Conservation (phyloP, 257 asterid species). For the Solanum piurae region DNA sequence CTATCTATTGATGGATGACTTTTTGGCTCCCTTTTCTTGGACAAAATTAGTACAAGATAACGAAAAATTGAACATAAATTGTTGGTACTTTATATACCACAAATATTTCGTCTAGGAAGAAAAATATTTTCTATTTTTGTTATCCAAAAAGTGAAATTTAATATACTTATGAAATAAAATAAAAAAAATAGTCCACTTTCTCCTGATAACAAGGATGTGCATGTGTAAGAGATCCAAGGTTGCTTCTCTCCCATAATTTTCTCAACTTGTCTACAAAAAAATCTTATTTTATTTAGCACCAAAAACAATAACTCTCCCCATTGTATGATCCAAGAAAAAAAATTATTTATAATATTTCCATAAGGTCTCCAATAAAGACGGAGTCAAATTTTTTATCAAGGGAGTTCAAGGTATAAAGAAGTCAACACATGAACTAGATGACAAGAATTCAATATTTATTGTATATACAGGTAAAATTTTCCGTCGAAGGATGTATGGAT, state of each 20-base stretch:
- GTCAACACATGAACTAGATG: background rate
- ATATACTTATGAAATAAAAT: background rate
- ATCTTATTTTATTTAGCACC: background rate
- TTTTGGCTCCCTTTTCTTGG: background rate
- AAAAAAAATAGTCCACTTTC: background rate
- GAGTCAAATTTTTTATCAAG: background rate
- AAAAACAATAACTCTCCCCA: background rate
- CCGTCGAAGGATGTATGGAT: background rate
- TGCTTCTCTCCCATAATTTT: background rate
- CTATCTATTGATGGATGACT: background rate
- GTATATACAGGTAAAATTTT: rapidly evolving
- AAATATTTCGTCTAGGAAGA: background rate
- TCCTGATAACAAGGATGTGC: background rate
- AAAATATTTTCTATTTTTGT: background rate
- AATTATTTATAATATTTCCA: background rate
- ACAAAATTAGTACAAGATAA: background rate
- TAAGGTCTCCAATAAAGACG: background rate
- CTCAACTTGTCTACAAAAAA: background rate
- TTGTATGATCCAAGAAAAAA: background rate
- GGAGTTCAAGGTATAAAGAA: background rate
- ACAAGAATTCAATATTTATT: background rate
- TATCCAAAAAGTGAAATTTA: background rate
- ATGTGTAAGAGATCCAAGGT: background rate
- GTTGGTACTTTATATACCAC: background rate
- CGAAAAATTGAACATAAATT: background rate